Evolutionary conservation across 2,329 filamentous ascomycete genomes (phyloP), one percentile per base, ranked within the genome.

Genomic region (Fusarium duplospermum): DNA sequence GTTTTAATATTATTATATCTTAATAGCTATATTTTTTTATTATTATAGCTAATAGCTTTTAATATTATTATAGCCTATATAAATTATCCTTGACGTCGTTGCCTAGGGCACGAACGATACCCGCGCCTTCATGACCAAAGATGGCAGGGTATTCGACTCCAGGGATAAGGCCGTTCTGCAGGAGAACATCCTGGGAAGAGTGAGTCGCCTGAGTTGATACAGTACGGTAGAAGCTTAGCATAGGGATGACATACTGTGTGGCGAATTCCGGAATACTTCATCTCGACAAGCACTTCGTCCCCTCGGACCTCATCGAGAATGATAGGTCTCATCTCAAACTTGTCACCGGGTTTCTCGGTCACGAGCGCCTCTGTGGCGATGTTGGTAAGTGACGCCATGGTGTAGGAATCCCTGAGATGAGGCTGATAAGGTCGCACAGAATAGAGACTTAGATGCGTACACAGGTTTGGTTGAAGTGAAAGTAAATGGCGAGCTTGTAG

Each of bases 181-280:
- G 36, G 29, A 70, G 60, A 3, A 67, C 45, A 35, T 67, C 67
- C 59, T 70, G 4, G 4, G 14, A 4, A 14, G 7, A 24, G 27
- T 67, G 18, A 67, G 58, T 50, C 8, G 24, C 16, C n/a, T 2
- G 6, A 31, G 16, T 52, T 10, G 1, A 20, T 11, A 38, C 4
- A 8, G 24, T 24, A 24, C 24, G 5, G 24, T 24, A 24, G 24
- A 14, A 38, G 31, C 4, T 7, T 11, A 18, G 20, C 14, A 14
- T 22, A 13, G 7, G 27, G 18, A 31, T 31, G 31, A n/a, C 60
- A 29, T 18, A 57, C 60, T 14, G 67, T 61, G 54, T 70, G 60
- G 36, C 67, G 67, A 52, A 70, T 70, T 16, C 67, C 67, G 7
- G 64, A 70, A 31, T 67, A 70, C 36, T 70, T 70, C 67, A 70